Base-by-base conservation (phyloP, 345 rosid genomes). In the Gossypium mustelinum region DNA sequence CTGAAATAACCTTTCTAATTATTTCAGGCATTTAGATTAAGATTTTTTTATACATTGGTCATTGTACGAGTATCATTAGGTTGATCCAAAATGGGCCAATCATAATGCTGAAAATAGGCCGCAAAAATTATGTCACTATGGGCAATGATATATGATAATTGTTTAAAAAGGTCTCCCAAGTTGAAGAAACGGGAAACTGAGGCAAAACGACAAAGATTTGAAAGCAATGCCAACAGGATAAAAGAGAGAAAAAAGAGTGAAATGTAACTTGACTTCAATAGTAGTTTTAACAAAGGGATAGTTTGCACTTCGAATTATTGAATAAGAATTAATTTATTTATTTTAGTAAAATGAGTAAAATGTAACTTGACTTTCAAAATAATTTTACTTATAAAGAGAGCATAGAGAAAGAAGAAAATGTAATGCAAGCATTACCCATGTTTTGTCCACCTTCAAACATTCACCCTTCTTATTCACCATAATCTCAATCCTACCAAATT, bases 1-100 rank as follows among this genome's bases (percentile, higher is more conserved):
- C 88, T 7, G n/a, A 80, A 83, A 79, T 41, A 65, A 22, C 86
- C 87, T 73, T 48, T 67, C n/a, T 13, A 67, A 74, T 70, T 56
- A 13, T 60, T 34, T 34, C 41, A 34, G 41, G 7, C 0, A 4
- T 34, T 34, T 5, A 34, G 0, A 34, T 34, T 34, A 34, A 34
- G 41, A 34, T 34, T 34, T 34, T 34, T 34, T 34, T 34, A 34
- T 34, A 34, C 41, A 5, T 34, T 34, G 7, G 7, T 34, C 41
- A 34, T 34, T 5, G 41, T 34, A 34, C 41, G 7, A 34, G 41
- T 34, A 34, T 34, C 7, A 34, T 34, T 34, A 34, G 41, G 41
- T 34, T 34, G 41, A 50, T 55, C 34, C 76, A 39, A 52, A 11
- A 45, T 54, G 58, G 74, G 57, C 77, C 58, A 63, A 68, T 51